Base-by-base conservation (phyloP, 2,329 filamentous ascomycete species). In the Fusarium pseudograminearum region DNA sequence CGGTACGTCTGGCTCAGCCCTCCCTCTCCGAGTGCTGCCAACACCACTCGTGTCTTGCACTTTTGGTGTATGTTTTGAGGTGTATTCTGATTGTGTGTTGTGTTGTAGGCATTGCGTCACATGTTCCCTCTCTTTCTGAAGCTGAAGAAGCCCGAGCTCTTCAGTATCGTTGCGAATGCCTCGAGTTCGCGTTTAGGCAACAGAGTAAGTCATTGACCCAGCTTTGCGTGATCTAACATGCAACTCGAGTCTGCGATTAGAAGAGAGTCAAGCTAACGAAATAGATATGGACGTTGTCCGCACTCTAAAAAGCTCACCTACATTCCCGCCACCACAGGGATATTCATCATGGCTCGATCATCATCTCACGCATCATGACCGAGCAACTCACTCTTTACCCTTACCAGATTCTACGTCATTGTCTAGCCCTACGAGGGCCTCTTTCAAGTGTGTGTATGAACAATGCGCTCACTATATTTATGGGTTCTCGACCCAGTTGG, bases 121-220 rank as follows among this genome's bases (percentile, higher is more conserved):
- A 68, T 65, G 74, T 84, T 48, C 82, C 83, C 26, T 78, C 81
- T 66, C 76, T 87, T 57, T 88, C 85, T 55, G 84, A 87, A 67
- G 80, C 83, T 26, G 86, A 89, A 76, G 87, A 89, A 75, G 86
- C 86, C 28, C 82, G 86, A 58, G 80, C 82, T 38, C 77, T 88
- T 55, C 86, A 89, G 74, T 86, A 88, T 72, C 84, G 83, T 69
- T 88, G 86, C 77, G 86, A 89, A 77, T 87, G 85, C 75, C 83
- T 89, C 57, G 85, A 88, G 73, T 80, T 80, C 53, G 83, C 82
- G 58, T 85, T 85, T 71, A 75, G 86, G 54, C 76, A 78, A 61
- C 74, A 79, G 66, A 73, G 78, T 80, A 71, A 67, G 74, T 72
- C 20, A 22, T 38, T 22, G 34, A 36, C 34, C 54, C 54, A 33